phyloP scores from a whole-genome alignment of 176 grass and related monocot genomes.

The Oryza australiensis region DNA sequence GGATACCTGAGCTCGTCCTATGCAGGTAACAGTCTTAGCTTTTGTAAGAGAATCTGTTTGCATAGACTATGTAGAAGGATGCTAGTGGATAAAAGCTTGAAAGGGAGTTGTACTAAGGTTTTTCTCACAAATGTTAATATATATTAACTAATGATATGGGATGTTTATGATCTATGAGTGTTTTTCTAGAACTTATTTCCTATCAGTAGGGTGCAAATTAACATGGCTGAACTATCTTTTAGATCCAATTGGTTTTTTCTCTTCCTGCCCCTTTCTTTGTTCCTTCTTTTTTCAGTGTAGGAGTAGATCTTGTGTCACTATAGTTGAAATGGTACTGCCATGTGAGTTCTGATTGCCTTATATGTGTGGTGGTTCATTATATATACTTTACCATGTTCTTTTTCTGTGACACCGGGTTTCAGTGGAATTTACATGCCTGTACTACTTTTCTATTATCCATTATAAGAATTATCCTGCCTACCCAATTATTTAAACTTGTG shows the following conservation, averaged over 20 bases:
- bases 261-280: background rate
- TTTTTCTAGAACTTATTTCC: background rate
- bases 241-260: background rate
- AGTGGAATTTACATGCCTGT: background rate
- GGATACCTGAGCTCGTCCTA: constrained; percentile 89
- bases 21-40: constrained; percentile 55
- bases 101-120: background rate
- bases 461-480: background rate
- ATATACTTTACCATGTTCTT: background rate
- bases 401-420: no score
- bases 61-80: background rate
- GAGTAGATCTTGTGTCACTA: background rate
- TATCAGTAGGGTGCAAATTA: background rate
- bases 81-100: background rate
- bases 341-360: background rate
- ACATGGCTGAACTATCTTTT: no score
- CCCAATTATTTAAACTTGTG: background rate
- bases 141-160: constrained; percentile 3
- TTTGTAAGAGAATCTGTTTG: background rate
- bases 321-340: background rate
- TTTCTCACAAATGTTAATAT: background rate
- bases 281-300: background rate
- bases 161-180: background rate
- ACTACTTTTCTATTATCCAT: background rate
- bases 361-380: background rate